Evolutionary conservation across 2,329 filamentous ascomycete species (phyloP), one percentile per base, ranked within the genome.

Genomic region (Penicillium sp.): DNA sequence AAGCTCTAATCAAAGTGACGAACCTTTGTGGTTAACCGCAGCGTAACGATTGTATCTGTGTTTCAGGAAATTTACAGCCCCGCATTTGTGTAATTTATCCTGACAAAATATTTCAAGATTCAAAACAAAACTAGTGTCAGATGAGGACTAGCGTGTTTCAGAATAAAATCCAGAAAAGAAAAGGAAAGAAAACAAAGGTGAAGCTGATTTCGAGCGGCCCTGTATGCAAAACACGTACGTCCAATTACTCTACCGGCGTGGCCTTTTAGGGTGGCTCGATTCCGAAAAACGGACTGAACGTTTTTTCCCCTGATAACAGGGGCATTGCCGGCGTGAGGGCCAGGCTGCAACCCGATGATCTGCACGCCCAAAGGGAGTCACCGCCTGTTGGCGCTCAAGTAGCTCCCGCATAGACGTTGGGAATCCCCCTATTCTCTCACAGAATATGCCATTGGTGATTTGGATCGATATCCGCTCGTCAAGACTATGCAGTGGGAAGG

Each of bases 161-260:
- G 26, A 54, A 51, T 54, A 47, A 29, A 55, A 26, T 54, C 50
- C 46, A 50, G 23, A 33, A 40, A 52, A 28, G 29, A 52, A 53
- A 48, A 43, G 33, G 16, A 36, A 36, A 36, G 33, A 40, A 52
- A 40, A 21, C 21, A 44, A 39, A 53, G 28, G 36, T 53, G 44
- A 53, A 53, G 29, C 51, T 48, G 37, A 53, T 53, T 53, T 53
- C 45, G 45, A 53, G 51, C 44, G 37, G 19, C 19, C 29, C 29
- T 53, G 36, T 51, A 51, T n/a, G n/a, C n/a, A n/a, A n/a, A n/a
- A n/a, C 39, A 43, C 21, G 18, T n/a, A 18, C 9, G 19, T 21
- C 23, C 21, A 24, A 43, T 24, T 43, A 43, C 3, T 44, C 28
- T 24, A 44, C 29, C 24, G 39, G 37, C 52, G 52, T 23, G 29